A percentile compares a stretch with the other conserved stretches of the same genome.
These are phyloP conservation scores for Jackrogersella minutella DNA, from an alignment of 495 filamentous ascomycete genomes.

Conservation along the genomic window DNA sequence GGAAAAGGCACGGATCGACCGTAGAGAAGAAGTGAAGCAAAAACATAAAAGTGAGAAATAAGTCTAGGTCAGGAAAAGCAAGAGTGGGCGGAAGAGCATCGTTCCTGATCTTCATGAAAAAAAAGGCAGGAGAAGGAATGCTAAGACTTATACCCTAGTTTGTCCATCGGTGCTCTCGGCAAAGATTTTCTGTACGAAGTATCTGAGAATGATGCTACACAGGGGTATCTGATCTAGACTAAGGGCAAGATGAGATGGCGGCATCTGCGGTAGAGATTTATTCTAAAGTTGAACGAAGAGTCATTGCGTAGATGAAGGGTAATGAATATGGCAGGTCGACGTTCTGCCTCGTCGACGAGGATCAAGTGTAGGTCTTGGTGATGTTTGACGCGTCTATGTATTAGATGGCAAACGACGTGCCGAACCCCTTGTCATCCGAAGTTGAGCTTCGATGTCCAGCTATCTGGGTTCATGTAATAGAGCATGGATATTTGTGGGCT, in stretches of 20 bases:
- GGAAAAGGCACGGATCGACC: constrained; percentile 38
- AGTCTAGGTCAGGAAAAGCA: constrained; percentile 20
- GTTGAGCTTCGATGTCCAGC: constrained; percentile 21
- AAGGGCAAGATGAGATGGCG: constrained; percentile 20
- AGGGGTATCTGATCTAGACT: constrained; percentile 13
- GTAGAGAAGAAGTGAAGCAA: constrained; percentile 27
- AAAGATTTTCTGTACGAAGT: constrained; percentile 9
- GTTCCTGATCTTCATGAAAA: constrained; percentile 35
- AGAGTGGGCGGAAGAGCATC: constrained; percentile 23
- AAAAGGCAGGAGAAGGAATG: constrained; percentile 23
- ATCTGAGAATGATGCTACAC: constrained; percentile 25
- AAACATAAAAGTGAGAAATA: constrained; percentile 14
- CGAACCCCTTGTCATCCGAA: constrained; percentile 36
- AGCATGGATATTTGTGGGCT: constrained; percentile 4
- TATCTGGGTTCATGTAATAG: constrained; percentile 20
- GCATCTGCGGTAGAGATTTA: constrained; percentile 26
- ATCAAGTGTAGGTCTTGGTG: constrained; percentile 15
- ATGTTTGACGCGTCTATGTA: constrained; percentile 4
- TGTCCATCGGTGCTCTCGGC: constrained; percentile 9
- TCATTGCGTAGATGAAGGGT: constrained; percentile 9
- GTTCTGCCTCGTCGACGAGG: constrained; percentile 17
- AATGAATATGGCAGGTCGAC: constrained; percentile 22
- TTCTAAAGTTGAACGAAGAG: constrained; percentile 10
- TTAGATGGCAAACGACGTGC: constrained; percentile 14
- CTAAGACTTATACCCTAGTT: constrained; percentile 37